A percentile compares a stretch with the other conserved stretches of the same genome.
phyloP scores from a whole-genome alignment of 2,329 filamentous ascomycete genomes.

The Emergomyces pasteurianus region DNA sequence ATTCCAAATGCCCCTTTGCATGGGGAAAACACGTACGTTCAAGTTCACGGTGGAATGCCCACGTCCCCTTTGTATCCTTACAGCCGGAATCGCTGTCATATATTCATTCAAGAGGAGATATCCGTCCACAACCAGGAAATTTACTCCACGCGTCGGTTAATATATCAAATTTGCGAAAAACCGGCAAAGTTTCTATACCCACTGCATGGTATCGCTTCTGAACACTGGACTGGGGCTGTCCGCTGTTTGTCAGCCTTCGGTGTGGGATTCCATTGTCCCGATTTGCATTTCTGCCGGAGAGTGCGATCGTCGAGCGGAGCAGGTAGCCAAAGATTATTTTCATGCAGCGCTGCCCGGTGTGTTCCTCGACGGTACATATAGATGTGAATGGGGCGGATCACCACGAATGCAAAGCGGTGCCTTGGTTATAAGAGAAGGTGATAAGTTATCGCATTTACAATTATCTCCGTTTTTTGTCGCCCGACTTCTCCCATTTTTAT shows the following conservation, averaged over 20 bases:
- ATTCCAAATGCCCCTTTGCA: neutral
- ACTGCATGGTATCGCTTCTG: neutral
- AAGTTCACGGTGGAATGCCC: neutral
- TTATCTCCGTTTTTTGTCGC: neutral
- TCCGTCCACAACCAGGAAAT: neutral
- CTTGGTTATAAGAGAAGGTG: neutral
- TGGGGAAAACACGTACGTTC: neutral
- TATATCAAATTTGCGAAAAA: neutral
- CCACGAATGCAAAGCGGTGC: neutral
- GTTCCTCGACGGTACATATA: no score
- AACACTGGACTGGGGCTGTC: neutral
- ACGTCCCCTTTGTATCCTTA: neutral
- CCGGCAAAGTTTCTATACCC: neutral
- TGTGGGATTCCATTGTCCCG: constrained; percentile 16
- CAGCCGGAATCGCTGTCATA: neutral
- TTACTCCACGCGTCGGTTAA: neutral
- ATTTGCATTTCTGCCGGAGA: neutral
- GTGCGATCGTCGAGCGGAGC: neutral
- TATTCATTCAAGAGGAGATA: neutral
- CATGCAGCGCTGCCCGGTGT: neutral
- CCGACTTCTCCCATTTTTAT: neutral
- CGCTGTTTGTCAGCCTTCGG: constrained; percentile 7
- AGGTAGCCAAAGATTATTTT: neutral
- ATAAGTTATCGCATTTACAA: neutral
- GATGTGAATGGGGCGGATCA: neutral